Percentiles rank a stretch among this genome's conserved stretches.
Evolutionary conservation across 768 basidiomycete species (phyloP).

Genomic region (Gloeophyllum trabeum): DNA sequence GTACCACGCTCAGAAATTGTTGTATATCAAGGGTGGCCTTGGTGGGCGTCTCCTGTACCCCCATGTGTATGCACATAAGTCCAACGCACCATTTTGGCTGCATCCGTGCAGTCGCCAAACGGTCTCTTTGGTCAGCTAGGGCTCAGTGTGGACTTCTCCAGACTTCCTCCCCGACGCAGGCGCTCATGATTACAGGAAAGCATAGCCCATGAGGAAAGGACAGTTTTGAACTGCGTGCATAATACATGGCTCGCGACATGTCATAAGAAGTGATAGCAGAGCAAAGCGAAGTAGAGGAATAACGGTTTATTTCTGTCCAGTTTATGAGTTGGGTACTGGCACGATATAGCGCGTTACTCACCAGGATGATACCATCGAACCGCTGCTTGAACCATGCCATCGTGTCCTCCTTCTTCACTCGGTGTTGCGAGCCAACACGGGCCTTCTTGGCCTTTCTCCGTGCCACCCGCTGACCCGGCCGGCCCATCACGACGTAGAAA

Average conservation of each 20-base stretch:
- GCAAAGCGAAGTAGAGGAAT: not conserved
- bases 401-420: constrained; percentile 92
- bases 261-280: constrained; percentile 11
- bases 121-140: no score
- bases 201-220: no score
- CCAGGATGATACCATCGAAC: constrained; percentile 95
- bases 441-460: constrained; percentile 84
- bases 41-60: no score
- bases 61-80: no score
- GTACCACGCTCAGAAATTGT: no score
- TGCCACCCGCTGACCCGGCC: constrained; percentile 87
- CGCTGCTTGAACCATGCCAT: constrained; percentile 99
- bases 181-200: no score
- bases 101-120: no score
- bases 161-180: no score
- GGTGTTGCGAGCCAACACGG: constrained; percentile 79
- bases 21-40: no score
- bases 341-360: constrained; percentile 24
- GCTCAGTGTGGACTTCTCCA: no score
- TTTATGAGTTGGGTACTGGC: not conserved
- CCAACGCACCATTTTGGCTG: no score
- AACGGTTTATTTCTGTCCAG: not conserved
- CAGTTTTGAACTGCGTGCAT: not conserved
- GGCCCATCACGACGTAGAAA: constrained; percentile 96
- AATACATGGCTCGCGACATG: constrained; percentile 18